Evolutionary conservation across 1,139 yeast species (phyloP), one percentile per base, ranked within the genome.

Genomic region (Candida pseudoviswanathii): DNA sequence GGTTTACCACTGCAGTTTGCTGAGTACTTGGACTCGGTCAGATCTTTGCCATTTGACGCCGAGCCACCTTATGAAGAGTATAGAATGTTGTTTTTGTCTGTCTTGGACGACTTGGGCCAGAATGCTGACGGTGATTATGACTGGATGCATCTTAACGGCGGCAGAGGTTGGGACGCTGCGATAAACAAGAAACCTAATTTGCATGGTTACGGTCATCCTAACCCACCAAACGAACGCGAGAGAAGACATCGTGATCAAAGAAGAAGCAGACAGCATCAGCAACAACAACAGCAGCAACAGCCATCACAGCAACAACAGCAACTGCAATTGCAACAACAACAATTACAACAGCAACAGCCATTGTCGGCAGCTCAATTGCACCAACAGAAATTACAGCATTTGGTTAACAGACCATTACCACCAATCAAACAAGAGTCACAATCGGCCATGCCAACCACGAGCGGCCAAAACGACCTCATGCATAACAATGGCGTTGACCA

Each of bases 11-110:
- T 80, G 57, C 96, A 90, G 65, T 85, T 92, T 70, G 96, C 89
- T 45, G 89, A 88, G 61, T 92, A 91, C 71, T 79, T 92, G 70
- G 86, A 84, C 52, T 82, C 87, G 58, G 97, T 91, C 44, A 82
- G 98, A 63, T 80, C 84, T 53, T 78, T 92, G 56, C 88, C 88
- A 47, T 92, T 92, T 66, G 97, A 92, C 63, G 96, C 91, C 57
- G 90, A 89, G 54, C 98, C 98, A n/a, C 94, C 89, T 63, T 92
- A 92, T 68, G 91, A 87, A 65, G 89, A 89, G 63, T 81, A 89
- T 61, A 80, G 95, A 53, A 81, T 81, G 67, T 75, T 92, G 54
- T 84, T 92, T 73, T 80, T 88, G 52, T 84, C 87, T 44, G 88
- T 89, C 3, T 76, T 92, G 59, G 82, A 80, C 56, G 84, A 84